Base-by-base conservation (phyloP, 2,329 filamentous ascomycete species). In the Penicillium sp. region DNA sequence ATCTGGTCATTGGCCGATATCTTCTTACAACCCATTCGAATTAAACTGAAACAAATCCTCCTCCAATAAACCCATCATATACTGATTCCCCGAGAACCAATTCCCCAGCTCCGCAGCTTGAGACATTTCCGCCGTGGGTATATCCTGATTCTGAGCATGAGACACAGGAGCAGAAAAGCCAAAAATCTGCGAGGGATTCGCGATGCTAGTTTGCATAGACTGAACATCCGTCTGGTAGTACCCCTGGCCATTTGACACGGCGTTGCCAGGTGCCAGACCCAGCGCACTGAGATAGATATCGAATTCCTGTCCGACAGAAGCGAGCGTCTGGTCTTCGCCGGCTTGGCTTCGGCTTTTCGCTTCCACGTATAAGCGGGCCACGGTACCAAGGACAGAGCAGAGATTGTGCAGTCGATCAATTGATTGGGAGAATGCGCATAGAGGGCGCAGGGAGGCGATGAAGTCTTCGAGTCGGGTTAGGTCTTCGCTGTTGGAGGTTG, bases 11-110 rank as follows among this genome's bases (percentile, higher is more conserved):
- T 3, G 20, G 20, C 20, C 20, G 20, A 23, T 23, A 23, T 23
- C n/a, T 15, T 44, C 38, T 10, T 23, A 45, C 13, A 9, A 37
- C 46, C 24, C 31, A 13, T 37, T 52, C 2, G 59, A 56, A 46
- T 64, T 60, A 28, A 67, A 63, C 24, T 66, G 60, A n/a, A 63
- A 63, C 23, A 69, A 41, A 57, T 86, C 82, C 50, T 84, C 80
- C 61, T 87, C 83, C 62, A 86, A 65, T 49, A 86, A 61, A 0
- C 81, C 81, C 72, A 86, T 77, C 71, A 87, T 80, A 58, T 84
- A 82, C 47, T 78, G 75, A 51, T 81, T 86, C 1, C 82, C 81
- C 3, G 80, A 81, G 57, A 84, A 86, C 83, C 83, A 86, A 53
- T 84, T 82, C 2, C 80, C 79, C 51, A 86, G 66, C 40, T 82